Evolutionary conservation across 164 flowering plant species (phyloP), one percentile per base, ranked within the genome.

Genomic region (Umbilicus rupestris): DNA sequence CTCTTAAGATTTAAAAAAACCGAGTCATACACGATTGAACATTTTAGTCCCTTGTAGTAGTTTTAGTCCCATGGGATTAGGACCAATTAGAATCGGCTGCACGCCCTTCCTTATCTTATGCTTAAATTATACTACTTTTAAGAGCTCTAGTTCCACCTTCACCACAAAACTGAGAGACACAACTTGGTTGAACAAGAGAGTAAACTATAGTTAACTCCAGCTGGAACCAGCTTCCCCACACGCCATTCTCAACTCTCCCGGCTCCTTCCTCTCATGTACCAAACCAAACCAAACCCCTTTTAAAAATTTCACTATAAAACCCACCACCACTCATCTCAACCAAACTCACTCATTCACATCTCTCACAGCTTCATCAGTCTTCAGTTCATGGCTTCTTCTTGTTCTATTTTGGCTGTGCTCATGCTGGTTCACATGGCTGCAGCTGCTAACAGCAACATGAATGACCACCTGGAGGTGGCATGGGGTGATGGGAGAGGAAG

Each of bases 201-300:
- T 7, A 22, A 47, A 47, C 2, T 6, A 20, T 50, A 44, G 10
- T 20, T 28, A 20, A 47, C 15, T 7, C 60, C 60, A 55, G 60
- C 60, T 55, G 60, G 60, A 55, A 55, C 29, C 60, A 55, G 60
- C 60, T 55, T 55, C 60, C 12, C 8, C 60, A 12, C 33, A 55
- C 60, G 60, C 60, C 17, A 55, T 33, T 11, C 29, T 55, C 4
- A 50, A 22, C 28, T 50, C 57, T 55, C 60, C 33, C 20, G 1
- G 20, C 33, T 55, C 60, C 60, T 55, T 55, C 60, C 33, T 52
- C 29, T 28, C 33, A 55, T 12, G 28, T 12, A 55, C 19, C 33
- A 55, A 22, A 20, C 60, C 60, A 55, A 41, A n/a, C n/a, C n/a
- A n/a, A 55, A 55, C 60, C 31, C 31, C 7, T 10, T 41, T 41